Percentiles rank a stretch among this genome's conserved stretches.
Evolutionary conservation across 2,329 filamentous ascomycete genomes (phyloP).

Genomic region (Aureobasidium pullulans): DNA sequence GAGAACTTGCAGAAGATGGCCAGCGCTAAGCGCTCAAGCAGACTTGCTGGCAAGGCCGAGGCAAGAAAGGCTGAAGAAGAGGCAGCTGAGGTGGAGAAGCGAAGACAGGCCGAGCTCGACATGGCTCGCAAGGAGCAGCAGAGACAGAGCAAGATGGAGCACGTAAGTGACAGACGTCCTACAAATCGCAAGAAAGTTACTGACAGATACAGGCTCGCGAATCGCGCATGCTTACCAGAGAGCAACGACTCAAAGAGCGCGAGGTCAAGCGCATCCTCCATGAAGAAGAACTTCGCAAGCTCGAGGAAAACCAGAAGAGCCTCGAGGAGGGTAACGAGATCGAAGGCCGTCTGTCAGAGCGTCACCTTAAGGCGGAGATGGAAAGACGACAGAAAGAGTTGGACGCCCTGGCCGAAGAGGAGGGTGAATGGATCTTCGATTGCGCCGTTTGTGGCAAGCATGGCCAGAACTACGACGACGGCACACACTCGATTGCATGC

Average conservation of each 20-base stretch:
- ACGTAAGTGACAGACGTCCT: conserved; percentile 32
- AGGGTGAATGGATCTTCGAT: conserved; percentile 90
- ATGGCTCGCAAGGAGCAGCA: conserved; percentile 54
- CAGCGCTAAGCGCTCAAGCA: conserved; percentile 88
- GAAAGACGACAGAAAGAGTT: conserved; percentile 72
- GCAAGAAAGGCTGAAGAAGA: conserved; percentile 68
- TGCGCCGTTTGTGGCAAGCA: conserved; percentile 81
- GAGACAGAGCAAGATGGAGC: conserved; percentile 57
- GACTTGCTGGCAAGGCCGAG: conserved; percentile 75
- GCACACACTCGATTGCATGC: conserved; percentile 86
- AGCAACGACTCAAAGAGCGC: conserved; percentile 77
- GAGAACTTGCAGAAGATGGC: conserved; percentile 78
- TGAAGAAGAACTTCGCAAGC: conserved; percentile 71
- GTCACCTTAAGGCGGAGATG: conserved; percentile 74
- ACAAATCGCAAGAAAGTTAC: conserved; percentile 1
- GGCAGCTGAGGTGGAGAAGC: conserved; percentile 61
- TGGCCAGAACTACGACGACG: conserved; percentile 84
- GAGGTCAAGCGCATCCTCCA: conserved; percentile 76
- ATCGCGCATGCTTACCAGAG: conserved; percentile 71
- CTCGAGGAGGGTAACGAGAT: conserved; percentile 27
- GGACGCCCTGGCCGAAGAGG: conserved; percentile 59
- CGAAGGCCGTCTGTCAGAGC: conserved; percentile 58
- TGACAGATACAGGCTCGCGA: conserved; percentile 57
- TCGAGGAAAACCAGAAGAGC: conserved; percentile 68
- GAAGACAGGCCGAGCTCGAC: conserved; percentile 55